Conservation (phyloP, 345 rosid species). For the Litchi chinensis region DNA sequence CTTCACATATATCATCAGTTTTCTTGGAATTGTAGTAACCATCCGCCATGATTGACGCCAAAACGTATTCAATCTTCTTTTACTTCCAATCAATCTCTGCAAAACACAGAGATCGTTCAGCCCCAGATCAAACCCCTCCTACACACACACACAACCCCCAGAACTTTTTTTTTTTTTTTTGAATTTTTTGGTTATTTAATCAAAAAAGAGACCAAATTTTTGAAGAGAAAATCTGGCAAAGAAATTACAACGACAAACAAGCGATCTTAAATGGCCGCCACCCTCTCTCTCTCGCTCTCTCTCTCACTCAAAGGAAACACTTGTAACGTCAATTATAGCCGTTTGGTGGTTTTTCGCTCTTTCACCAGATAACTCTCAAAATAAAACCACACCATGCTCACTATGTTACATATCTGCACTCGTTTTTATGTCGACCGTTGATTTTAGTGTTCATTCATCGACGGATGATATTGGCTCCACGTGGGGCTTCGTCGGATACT, state of each 20-base stretch:
- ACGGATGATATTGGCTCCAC: neutral
- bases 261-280: conserved; percentile 19
- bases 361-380: conserved; percentile 32
- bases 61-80: neutral
- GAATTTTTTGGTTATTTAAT: too few relatives aligned
- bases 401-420: neutral
- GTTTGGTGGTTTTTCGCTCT: conserved; percentile 55
- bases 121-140: conserved; percentile 31
- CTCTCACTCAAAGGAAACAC: conserved; percentile 15
- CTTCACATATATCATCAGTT: conserved; percentile 76
- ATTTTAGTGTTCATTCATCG: neutral
- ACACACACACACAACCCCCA: neutral
- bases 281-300: conserved; percentile 20
- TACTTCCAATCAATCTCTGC: conserved; percentile 12
- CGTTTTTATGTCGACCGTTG: neutral
- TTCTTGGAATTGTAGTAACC: conserved; percentile 84
- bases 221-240: conserved; percentile 17
- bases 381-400: neutral
- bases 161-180: too few relatives aligned
- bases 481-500: neutral
- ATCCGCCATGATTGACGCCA: conserved; percentile 54
- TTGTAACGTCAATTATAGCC: conserved; percentile 65
- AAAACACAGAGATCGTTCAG: conserved; percentile 17
- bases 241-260: conserved; percentile 20
- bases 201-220: conserved; percentile 6